A percentile compares a stretch with the other conserved stretches of the same genome.
Evolutionary conservation across 2,329 filamentous ascomycete genomes (phyloP).

Genomic region (Hypoxylon sp.): DNA sequence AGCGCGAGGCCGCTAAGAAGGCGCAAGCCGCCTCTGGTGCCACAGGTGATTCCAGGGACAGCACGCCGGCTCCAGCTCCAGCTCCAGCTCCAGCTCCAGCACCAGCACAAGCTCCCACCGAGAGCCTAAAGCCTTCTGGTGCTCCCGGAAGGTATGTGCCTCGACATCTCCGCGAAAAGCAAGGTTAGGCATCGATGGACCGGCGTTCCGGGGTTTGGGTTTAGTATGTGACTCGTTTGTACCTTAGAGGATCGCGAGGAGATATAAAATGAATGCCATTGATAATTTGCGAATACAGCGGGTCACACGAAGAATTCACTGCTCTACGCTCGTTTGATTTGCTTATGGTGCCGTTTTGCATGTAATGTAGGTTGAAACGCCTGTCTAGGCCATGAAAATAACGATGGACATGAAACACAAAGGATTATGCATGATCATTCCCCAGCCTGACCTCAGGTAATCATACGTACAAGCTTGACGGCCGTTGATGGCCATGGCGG

Average conservation of each 20-base stretch:
- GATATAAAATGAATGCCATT: slow-evolving; percentile 37
- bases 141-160: slow-evolving; percentile 74
- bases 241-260: slow-evolving; percentile 50
- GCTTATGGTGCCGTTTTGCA: background rate
- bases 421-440: background rate
- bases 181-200: slow-evolving; percentile 53
- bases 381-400: background rate
- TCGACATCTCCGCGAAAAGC: slow-evolving; percentile 59
- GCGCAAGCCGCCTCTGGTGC: slow-evolving; percentile 54
- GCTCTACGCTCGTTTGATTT: background rate
- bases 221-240: slow-evolving; percentile 50
- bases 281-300: slow-evolving; percentile 33
- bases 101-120: slow-evolving; percentile 52
- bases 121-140: slow-evolving; percentile 68
- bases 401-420: background rate
- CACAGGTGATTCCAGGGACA: slow-evolving; percentile 33
- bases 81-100: slow-evolving; percentile 31
- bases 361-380: background rate
- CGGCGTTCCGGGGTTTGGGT: slow-evolving; percentile 53
- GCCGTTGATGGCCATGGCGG: background rate
- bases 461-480: background rate
- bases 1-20: slow-evolving; percentile 73
- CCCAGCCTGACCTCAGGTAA: background rate
- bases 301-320: slow-evolving; percentile 9
- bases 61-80: slow-evolving; percentile 32